These are phyloP conservation scores for Calonectria pseudoturangicola DNA, from an alignment of 2,329 filamentous ascomycete genomes.

Conservation along the genomic window DNA sequence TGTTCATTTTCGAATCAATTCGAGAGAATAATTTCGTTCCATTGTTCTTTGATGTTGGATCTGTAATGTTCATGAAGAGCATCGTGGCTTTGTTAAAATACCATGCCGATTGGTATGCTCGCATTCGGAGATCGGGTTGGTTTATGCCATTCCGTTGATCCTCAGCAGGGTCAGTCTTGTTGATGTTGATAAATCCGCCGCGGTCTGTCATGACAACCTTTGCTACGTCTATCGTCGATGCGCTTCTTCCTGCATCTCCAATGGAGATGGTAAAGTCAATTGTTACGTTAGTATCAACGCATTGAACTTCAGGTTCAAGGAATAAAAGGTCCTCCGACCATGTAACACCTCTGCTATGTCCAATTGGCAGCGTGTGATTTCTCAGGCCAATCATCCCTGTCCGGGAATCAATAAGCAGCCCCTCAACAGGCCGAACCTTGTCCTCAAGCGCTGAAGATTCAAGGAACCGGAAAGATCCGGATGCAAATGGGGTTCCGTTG, in stretches of 20 bases:
- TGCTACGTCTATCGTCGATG: conserved; percentile 31
- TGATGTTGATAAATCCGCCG: conserved; percentile 65
- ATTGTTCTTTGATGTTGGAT: conserved; percentile 36
- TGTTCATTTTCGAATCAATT: conserved; percentile 37
- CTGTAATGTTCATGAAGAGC: conserved; percentile 63
- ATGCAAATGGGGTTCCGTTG: conserved; percentile 56
- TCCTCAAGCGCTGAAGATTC: conserved; percentile 58
- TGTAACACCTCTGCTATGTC: conserved; percentile 58
- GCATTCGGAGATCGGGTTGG: conserved; percentile 59
- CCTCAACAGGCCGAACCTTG: conserved; percentile 61
- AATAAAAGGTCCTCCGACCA: conserved; percentile 70
- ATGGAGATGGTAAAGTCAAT: conserved; percentile 61
- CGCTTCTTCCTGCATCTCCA: conserved; percentile 15
- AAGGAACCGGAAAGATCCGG: conserved; percentile 49
- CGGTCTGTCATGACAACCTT: conserved; percentile 61
- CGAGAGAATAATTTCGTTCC: conserved; percentile 32
- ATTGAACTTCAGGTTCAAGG: conserved; percentile 65
- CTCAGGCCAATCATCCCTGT: conserved; percentile 66
- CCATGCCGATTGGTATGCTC: conserved; percentile 67
- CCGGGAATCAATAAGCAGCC: conserved; percentile 64
- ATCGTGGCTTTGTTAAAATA: conserved; percentile 63
- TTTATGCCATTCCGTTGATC: conserved; percentile 56
- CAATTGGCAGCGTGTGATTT: conserved; percentile 64
- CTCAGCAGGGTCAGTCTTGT: conserved; percentile 56
- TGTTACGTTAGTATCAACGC: conserved; percentile 65